phyloP scores from a whole-genome alignment of 106 monocot genomes.

The Allium fistulosum region DNA sequence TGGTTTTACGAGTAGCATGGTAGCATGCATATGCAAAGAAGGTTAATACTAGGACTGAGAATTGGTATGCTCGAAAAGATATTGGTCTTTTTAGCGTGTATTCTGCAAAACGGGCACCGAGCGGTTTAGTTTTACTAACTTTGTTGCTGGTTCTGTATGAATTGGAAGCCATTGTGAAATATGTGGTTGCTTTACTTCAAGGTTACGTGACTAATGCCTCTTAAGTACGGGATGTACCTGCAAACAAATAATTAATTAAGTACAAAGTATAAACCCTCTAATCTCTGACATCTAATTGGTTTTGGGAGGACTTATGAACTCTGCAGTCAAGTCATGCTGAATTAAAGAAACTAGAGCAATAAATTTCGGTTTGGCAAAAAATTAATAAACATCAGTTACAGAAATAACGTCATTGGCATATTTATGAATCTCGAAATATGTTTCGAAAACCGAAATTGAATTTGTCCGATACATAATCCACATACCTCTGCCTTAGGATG shows the following conservation, averaged over 20 bases:
- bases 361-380: too few relatives aligned
- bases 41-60: constrained; percentile 52
- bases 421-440: too few relatives aligned
- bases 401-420: too few relatives aligned
- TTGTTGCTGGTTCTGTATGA: background rate
- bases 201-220: too few relatives aligned
- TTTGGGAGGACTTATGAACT: background rate
- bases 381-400: too few relatives aligned
- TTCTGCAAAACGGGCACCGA: constrained; percentile 4
- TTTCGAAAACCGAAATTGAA: too few relatives aligned
- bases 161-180: background rate
- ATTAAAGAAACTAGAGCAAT: too few relatives aligned
- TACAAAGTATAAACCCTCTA: background rate
- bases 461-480: too few relatives aligned
- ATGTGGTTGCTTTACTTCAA: background rate
- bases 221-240: background rate
- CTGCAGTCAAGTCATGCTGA: background rate
- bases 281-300: background rate
- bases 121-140: background rate
- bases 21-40: constrained; percentile 77
- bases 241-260: background rate
- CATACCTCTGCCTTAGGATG: too few relatives aligned
- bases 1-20: constrained; percentile 73
- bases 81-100: background rate
- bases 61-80: constrained; percentile 39